Conservation (phyloP, 768 basidiomycete genomes). For the Amanita fuliginea region DNA sequence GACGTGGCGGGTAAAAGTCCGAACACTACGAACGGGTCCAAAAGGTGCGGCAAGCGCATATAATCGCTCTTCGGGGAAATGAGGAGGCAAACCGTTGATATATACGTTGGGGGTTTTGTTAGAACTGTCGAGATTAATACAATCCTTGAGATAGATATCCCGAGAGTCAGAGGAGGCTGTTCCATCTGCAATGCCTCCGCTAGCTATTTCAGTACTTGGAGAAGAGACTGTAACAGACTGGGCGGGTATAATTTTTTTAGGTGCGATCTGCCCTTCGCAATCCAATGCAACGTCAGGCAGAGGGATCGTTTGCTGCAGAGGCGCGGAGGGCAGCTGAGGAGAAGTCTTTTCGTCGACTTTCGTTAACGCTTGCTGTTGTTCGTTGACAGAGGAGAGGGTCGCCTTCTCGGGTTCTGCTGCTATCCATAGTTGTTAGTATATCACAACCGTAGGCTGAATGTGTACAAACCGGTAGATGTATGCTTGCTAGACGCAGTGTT, state of each 20-base stretch:
- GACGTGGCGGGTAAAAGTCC: conserved; percentile 77
- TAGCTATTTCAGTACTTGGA: neutral
- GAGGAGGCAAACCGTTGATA: conserved; percentile 79
- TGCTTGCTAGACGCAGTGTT: neutral
- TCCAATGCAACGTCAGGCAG: conserved; percentile 16
- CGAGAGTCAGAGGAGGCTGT: neutral
- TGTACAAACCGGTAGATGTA: neutral
- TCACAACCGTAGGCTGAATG: neutral
- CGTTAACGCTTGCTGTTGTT: neutral
- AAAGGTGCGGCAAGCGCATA: conserved; percentile 63
- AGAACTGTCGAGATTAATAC: conserved; percentile 7
- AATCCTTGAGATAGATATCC: conserved; percentile 1
- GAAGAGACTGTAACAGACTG: conserved; percentile 2
- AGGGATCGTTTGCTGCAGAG: conserved; percentile 21
- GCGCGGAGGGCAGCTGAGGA: conserved; percentile 17
- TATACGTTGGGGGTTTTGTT: conserved; percentile 70
- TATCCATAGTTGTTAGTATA: neutral
- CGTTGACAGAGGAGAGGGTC: neutral
- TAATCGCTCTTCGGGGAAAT: conserved; percentile 73
- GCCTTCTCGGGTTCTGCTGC: neutral
- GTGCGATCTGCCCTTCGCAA: conserved; percentile 7
- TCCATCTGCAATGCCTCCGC: conserved; percentile 1
- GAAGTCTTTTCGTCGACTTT: conserved; percentile 1
- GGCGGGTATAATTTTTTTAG: conserved; percentile 7
- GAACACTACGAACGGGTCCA: conserved; percentile 64